Percentiles rank a stretch among this genome's conserved stretches.
Evolutionary conservation across 78 protist species (phyloP).

Genomic region (Polysphondylium violaceum): DNA sequence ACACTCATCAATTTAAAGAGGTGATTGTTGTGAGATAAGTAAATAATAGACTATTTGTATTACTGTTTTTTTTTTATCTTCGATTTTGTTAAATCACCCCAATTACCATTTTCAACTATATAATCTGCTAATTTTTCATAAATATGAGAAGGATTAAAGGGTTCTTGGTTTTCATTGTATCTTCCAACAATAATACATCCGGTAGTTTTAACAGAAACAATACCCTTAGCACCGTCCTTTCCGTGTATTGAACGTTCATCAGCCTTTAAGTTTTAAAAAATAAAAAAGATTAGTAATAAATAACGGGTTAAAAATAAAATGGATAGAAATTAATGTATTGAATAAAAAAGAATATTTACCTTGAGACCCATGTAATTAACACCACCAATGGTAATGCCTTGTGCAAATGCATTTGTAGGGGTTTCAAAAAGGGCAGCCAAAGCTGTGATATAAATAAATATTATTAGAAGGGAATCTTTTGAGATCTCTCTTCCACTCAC

Average conservation of each 20-base stretch:
- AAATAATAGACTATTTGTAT: too few species aligned
- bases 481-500: constrained; percentile 16
- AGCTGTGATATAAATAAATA: too few species aligned
- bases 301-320: background rate
- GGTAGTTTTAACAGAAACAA: constrained; percentile 62
- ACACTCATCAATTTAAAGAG: too few species aligned
- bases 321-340: background rate
- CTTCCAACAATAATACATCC: constrained; percentile 82
- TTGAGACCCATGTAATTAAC: background rate
- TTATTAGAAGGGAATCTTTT: too few species aligned
- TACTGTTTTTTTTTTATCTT: too few species aligned
- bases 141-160: too few species aligned
- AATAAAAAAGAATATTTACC: background rate
- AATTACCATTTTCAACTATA: too few species aligned
- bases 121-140: too few species aligned
- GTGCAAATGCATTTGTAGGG: constrained; percentile 12
- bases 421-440: background rate
- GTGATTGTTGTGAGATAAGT: too few species aligned
- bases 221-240: constrained; percentile 83
- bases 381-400: constrained; percentile 58
- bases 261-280: background rate
- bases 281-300: background rate
- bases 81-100: too few species aligned
- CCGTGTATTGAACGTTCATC: constrained; percentile 54
- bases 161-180: constrained; percentile 77